Percentiles rank a stretch among this genome's conserved stretches.
Conservation (phyloP, 169 alveolate genomes). For the Eimeria falciformis region DNA sequence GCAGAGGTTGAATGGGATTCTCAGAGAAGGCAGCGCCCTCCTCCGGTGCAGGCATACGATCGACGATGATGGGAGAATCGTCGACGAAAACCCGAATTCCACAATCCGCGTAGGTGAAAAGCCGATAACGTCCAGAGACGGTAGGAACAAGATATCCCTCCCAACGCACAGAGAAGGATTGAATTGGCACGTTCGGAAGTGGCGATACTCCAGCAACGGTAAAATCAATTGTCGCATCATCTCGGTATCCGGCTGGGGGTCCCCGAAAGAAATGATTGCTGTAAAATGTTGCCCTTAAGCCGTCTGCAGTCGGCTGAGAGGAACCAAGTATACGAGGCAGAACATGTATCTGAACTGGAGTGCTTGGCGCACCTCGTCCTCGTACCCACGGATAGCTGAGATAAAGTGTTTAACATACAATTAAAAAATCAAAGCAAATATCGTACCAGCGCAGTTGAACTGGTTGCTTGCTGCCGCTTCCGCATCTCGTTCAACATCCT, state of each 20-base stretch:
- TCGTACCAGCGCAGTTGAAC: not conserved
- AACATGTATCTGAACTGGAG: not conserved
- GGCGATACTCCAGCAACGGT: slow-evolving; percentile 87
- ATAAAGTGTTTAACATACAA: not conserved
- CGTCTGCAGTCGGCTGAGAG: slow-evolving; percentile 83
- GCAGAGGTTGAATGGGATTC: slow-evolving; percentile 75
- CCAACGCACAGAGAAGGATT: slow-evolving; percentile 91
- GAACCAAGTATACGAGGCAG: not conserved
- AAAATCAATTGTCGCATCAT: slow-evolving; percentile 82
- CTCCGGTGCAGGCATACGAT: slow-evolving; percentile 88
- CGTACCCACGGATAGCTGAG: slow-evolving; percentile 46
- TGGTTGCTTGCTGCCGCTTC: not conserved
- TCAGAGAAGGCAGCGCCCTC: slow-evolving; percentile 83
- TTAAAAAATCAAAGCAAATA: not conserved
- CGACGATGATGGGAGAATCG: slow-evolving; percentile 88
- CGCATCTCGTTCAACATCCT: not conserved
- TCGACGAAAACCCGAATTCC: slow-evolving; percentile 91
- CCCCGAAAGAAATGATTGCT: slow-evolving; percentile 87
- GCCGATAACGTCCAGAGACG: slow-evolving; percentile 86
- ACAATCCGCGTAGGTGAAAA: slow-evolving; percentile 89
- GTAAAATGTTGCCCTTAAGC: slow-evolving; percentile 87
- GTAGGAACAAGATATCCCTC: slow-evolving; percentile 91
- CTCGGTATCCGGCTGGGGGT: slow-evolving; percentile 84
- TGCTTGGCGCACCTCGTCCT: slow-evolving; percentile 1
- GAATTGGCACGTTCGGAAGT: slow-evolving; percentile 87